Conservation (phyloP, 2,329 filamentous ascomycete genomes). For the Fusarium chuoi region DNA sequence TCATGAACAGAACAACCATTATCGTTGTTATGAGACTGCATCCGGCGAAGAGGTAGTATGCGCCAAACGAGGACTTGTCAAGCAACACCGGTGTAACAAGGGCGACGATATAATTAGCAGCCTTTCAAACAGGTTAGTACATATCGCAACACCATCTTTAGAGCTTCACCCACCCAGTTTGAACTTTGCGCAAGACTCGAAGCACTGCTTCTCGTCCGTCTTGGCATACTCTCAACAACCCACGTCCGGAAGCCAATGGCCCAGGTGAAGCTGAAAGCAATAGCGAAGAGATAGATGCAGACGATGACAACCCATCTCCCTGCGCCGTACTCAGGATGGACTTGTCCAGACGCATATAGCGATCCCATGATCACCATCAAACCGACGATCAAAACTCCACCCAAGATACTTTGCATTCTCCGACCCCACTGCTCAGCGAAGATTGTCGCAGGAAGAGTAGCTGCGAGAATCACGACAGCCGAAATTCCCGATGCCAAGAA, state of each 20-base stretch:
- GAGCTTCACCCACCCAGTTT: conserved; percentile 55
- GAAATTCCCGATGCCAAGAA: conserved; percentile 70
- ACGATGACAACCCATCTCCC: conserved; percentile 63
- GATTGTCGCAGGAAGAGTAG: conserved; percentile 64
- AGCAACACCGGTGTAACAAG: conserved; percentile 56
- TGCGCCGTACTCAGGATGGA: conserved; percentile 49
- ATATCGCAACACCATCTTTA: fast-evolving
- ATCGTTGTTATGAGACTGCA: conserved; percentile 52
- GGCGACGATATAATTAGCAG: conserved; percentile 58
- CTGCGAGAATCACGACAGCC: conserved; percentile 64
- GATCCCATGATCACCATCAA: conserved; percentile 65
- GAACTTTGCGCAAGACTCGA: conserved; percentile 64
- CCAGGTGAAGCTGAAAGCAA: conserved; percentile 60
- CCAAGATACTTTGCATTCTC: conserved; percentile 62
- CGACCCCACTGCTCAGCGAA: conserved; percentile 67
- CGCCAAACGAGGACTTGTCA: conserved; percentile 52
- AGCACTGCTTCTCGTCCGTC: conserved; percentile 63
- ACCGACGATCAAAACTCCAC: conserved; percentile 60
- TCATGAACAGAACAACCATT: conserved; percentile 53
- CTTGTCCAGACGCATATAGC: conserved; percentile 58
- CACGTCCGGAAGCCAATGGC: conserved; percentile 65
- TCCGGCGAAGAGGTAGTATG: conserved; percentile 58
- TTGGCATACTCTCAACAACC: conserved; percentile 66
- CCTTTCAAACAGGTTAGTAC: conserved; percentile 29
- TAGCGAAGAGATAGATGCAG: conserved; percentile 60